Percentiles rank a stretch among this genome's conserved stretches.
These are phyloP conservation scores for Solanum bukasovii DNA, from an alignment of 257 asterid genomes.

Conservation along the genomic window DNA sequence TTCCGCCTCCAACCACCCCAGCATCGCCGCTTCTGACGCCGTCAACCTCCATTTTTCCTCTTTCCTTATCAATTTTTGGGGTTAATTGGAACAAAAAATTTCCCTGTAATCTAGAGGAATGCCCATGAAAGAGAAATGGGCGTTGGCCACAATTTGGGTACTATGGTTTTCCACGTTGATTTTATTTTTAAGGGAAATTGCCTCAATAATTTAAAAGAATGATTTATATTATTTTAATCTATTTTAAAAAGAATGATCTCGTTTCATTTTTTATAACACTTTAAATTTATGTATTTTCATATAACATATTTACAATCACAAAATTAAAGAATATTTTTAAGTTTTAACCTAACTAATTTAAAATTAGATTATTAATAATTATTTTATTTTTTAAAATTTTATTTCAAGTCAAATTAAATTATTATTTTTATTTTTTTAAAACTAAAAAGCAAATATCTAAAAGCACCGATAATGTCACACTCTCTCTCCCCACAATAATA, in stretches of 20 bases:
- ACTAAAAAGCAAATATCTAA: conserved; percentile 2
- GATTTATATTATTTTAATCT: no score
- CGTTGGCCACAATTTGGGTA: background rate
- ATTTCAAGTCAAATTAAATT: no score
- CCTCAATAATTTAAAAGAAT: background rate
- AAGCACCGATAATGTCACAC: conserved; percentile 50
- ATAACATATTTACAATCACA: no score
- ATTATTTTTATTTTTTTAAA: no score
- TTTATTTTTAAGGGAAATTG: conserved; percentile 2
- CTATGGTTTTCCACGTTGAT: conserved; percentile 8
- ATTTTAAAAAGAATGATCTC: no score
- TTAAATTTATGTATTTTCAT: no score
- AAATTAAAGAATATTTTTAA: no score
- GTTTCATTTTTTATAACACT: no score
- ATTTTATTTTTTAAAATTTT: no score
- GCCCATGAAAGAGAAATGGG: background rate
- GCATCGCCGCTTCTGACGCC: background rate
- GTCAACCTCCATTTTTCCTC: background rate
- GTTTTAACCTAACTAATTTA: no score
- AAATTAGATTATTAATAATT: no score
- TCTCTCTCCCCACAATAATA: conserved; percentile 11
- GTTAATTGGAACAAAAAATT: background rate
- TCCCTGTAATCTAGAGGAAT: background rate
- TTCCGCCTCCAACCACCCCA: conserved; percentile 19
- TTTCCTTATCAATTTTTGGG: background rate